A percentile compares a stretch with the other conserved stretches of the same genome.
phyloP scores from a whole-genome alignment of 768 basidiomycete species.

The Amyloporia xantha region DNA sequence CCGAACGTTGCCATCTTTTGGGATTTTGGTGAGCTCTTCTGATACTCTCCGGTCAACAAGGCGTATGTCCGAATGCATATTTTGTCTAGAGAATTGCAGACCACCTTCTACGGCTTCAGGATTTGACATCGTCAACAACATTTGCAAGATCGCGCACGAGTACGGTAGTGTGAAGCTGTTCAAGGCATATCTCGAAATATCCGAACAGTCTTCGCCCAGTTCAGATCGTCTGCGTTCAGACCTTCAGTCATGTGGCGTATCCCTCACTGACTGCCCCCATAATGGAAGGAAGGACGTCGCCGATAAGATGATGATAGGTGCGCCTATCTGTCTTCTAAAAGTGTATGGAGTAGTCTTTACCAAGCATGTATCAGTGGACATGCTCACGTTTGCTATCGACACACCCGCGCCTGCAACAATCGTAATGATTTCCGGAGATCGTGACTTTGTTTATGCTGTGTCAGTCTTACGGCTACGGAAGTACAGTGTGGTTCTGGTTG shows the following conservation, averaged over 20 bases:
- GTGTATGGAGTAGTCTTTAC: conserved; percentile 9
- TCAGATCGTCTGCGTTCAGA: conserved; percentile 33
- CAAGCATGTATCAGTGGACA: conserved; percentile 47
- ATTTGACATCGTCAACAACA: conserved; percentile 38
- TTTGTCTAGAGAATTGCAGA: conserved; percentile 32
- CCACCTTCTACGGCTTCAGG: conserved; percentile 34
- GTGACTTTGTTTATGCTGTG: conserved; percentile 63
- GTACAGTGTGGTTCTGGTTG: conserved; percentile 25
- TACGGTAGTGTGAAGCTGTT: conserved; percentile 45
- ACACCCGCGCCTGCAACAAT: conserved; percentile 46
- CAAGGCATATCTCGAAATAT: conserved; percentile 49
- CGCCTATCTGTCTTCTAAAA: not conserved
- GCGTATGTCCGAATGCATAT: too few species aligned
- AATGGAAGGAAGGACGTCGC: conserved; percentile 30
- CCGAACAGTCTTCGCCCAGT: conserved; percentile 33
- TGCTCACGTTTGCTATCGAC: conserved; percentile 61
- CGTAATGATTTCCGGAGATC: conserved; percentile 60
- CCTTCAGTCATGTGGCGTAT: conserved; percentile 44
- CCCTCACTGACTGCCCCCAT: conserved; percentile 28
- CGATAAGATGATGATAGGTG: conserved; percentile 49
- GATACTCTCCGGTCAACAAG: too few species aligned
- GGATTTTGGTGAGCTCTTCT: conserved; percentile 34
- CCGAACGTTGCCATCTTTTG: conserved; percentile 32
- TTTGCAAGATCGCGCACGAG: conserved; percentile 38
- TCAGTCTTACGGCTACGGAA: conserved; percentile 16